phyloP scores from a whole-genome alignment of 2,329 filamentous ascomycete genomes.

The Beauveria sp. region DNA sequence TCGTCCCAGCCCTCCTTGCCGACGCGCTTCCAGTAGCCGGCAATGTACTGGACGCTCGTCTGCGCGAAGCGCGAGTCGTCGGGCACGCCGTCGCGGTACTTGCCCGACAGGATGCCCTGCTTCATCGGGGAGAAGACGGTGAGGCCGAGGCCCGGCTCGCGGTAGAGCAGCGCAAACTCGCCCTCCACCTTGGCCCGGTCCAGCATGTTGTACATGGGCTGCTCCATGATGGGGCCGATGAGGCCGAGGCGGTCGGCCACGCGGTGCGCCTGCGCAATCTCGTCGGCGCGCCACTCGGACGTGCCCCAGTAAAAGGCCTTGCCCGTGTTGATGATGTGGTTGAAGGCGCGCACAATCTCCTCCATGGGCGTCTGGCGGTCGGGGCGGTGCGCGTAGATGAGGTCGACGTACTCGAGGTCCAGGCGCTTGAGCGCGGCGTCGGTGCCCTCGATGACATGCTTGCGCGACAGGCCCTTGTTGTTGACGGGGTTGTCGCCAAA shows the following conservation, averaged over 20 bases:
- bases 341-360: constrained; percentile 63
- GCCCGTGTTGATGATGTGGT: constrained; percentile 59
- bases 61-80: constrained; percentile 50
- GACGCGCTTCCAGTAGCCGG: constrained; percentile 43
- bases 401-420: constrained; percentile 54
- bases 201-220: constrained; percentile 60
- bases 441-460: constrained; percentile 62
- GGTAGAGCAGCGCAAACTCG: constrained; percentile 54
- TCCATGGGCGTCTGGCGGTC: constrained; percentile 63
- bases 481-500: constrained; percentile 57
- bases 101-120: constrained; percentile 54
- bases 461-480: constrained; percentile 59
- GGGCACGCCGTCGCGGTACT: constrained; percentile 58
- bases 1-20: constrained; percentile 45
- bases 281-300: constrained; percentile 58
- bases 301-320: constrained; percentile 67
- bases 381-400: constrained; percentile 62
- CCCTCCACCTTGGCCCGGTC: constrained; percentile 54
- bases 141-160: constrained; percentile 51
- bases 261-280: constrained; percentile 56
- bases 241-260: constrained; percentile 53
- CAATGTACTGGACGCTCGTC: constrained; percentile 48
- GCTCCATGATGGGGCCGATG: constrained; percentile 58
- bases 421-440: constrained; percentile 50
- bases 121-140: constrained; percentile 55